Base-by-base conservation (phyloP, 2,329 filamentous ascomycete species). In the Cordyceps tenuipes region DNA sequence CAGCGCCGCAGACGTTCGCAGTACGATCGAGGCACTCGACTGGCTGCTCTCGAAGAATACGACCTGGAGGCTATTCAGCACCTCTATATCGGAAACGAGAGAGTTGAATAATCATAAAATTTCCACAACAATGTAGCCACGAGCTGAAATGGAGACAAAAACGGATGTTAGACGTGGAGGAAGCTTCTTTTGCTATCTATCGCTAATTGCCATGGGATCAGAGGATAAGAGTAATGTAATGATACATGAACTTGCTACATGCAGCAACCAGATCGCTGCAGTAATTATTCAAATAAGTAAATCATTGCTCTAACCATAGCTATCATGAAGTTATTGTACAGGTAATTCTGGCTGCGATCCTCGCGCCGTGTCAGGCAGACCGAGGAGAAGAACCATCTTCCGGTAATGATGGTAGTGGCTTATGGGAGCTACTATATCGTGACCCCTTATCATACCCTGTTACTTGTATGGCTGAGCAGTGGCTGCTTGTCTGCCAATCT, bases 1-100 rank as follows among this genome's bases (percentile, higher is more conserved):
- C 89, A 91, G 70, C 86, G 89, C 63, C 86, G 87, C 53, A 85
- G 88, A 59, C 83, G 85, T 56, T 92, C 89, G 23, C 87, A 90
- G 67, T 96, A 84, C 66, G 91, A 96, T 67, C 87, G 90, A 63
- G 91, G 91, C 31, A 94, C 89, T 31, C 82, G 85, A 61, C 81
- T 89, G 63, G 87, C 87, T 21, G 86, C 84, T 21, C 74, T 86
- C 13, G 86, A 89, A 68, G 83, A 87, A 67, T 82, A 77, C 61
- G 80, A 82, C 63, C 80, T 78, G 59, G 79, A 82, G 55, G 66
- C 75, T 4, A 66, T 78, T 44, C 75, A 76, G 63, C 70, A 72
- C 56, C 69, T 72, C 51, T 78, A 75, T 62, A 66, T 68, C 47
- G 60, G 57, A 21, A 49, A 41, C 31, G 50, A 60, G 41, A 54